Evolutionary conservation across 371 early-diverging fungal genomes (phyloP), one percentile per base, ranked within the genome.

Genomic region (Batkoa obscura): DNA sequence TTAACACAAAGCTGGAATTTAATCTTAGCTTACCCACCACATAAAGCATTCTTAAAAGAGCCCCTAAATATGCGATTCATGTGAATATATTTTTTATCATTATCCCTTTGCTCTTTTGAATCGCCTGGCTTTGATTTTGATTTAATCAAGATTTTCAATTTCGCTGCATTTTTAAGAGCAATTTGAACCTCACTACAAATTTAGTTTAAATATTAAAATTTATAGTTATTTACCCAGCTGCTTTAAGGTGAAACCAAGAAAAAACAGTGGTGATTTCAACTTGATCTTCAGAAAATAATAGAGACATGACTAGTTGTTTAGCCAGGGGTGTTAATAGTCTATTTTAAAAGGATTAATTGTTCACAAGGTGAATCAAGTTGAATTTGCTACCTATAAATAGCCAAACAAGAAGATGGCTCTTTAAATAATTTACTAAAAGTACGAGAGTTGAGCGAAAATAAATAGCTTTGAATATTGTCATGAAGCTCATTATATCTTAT

Each of bases 371-470:
- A 12, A 59, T 43, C 23, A 32, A 15, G 36, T 4, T 36, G 1
- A 9, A 17, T 49, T 10, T 35, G 17, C 3, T 51, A 39, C 86
- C 95, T 77, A 59, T 92, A 84, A 49, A 92, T 80, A 23, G 93
- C 91, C 42, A 94, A 73, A 64, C 92, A 93, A 60, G 92, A 88
- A 10, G 95, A 84, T 10, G 94, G 93, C 51, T 85, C 85, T 55
- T 79, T 68, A 59, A 87, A 94, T 32, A 94, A 70, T 0, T 83
- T 73, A 47, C 79, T 74, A 58, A 85, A 81, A 9, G 84, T 84
- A 8, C 17, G 15, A 15, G 10, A 15, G 4, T 12, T 12, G 10
- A 45, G 17, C 15, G 8, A 15, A n/a, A 15, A 23, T 45, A 45
- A n/a, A n/a, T 45, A 45, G 17, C 17, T 23, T 45, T 45, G 45